These are phyloP conservation scores for Fraxinus sp. DNA, from an alignment of 305 asterid species.

Conservation along the genomic window DNA sequence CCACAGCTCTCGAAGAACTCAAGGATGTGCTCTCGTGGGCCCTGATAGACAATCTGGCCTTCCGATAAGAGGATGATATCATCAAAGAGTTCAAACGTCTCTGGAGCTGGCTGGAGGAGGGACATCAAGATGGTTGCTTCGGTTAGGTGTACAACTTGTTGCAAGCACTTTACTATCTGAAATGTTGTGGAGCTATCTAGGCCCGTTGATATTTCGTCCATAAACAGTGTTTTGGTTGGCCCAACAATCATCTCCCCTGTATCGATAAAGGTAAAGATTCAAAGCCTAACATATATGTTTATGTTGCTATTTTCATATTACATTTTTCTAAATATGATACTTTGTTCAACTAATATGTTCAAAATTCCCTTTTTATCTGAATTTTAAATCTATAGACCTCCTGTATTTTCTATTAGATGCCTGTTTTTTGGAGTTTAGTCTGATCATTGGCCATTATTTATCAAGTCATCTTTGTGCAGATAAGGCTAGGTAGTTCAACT, in stretches of 20 bases:
- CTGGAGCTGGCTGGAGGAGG: constrained; percentile 80
- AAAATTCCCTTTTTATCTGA: not conserved
- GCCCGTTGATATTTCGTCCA: constrained; percentile 78
- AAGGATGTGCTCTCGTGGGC: constrained; percentile 49
- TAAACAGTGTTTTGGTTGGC: constrained; percentile 57
- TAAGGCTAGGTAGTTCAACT: not conserved
- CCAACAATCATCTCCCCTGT: constrained; percentile 75
- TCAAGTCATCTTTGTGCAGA: not conserved
- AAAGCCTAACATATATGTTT: not conserved
- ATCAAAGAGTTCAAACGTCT: constrained; percentile 67
- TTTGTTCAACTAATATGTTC: not conserved
- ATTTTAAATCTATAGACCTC: not conserved
- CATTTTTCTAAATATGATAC: not conserved
- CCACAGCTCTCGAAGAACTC: constrained; percentile 69
- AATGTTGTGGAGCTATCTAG: constrained; percentile 74
- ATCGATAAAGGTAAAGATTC: not conserved
- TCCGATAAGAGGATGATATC: constrained; percentile 57
- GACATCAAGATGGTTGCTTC: constrained; percentile 68
- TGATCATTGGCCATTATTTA: not conserved
- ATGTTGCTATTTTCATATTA: not conserved
- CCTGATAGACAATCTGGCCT: constrained; percentile 63
- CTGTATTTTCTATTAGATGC: not conserved
- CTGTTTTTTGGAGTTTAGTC: not conserved
- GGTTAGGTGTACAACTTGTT: constrained; percentile 60
- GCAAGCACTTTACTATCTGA: constrained; percentile 64